Evolutionary conservation across 139 green algal species (phyloP).

Genomic region (Micractinium sp.): DNA sequence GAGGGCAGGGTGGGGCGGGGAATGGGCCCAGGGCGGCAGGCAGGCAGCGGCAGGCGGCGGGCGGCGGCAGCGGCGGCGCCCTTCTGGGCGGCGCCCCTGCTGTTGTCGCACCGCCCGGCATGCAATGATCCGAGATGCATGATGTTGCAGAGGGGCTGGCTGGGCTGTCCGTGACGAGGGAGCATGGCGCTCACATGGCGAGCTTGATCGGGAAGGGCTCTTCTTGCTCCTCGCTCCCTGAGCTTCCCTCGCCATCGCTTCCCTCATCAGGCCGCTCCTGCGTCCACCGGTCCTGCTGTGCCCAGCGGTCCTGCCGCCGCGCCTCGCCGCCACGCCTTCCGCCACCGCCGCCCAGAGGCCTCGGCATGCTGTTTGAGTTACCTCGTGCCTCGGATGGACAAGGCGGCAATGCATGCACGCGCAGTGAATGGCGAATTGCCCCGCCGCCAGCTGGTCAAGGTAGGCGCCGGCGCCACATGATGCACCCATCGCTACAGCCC

Average conservation of each 20-base stretch:
- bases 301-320: not conserved
- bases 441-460: too few species aligned
- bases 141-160: too few species aligned
- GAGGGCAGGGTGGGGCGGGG: not conserved
- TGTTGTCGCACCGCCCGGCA: too few species aligned
- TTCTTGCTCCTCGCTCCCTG: constrained; percentile 26
- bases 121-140: not conserved
- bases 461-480: too few species aligned
- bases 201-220: constrained; percentile 16
- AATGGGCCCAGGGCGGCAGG: too few species aligned
- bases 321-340: not conserved
- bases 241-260: not conserved
- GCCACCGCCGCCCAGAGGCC: not conserved
- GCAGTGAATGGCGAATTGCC: too few species aligned
- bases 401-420: too few species aligned
- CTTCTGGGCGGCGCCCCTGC: too few species aligned
- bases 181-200: not conserved
- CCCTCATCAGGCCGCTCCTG: not conserved
- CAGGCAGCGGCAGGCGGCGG: too few species aligned
- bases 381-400: too few species aligned
- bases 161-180: too few species aligned
- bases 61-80: not conserved
- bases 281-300: not conserved
- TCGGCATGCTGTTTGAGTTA: not conserved
- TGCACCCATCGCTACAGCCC: too few species aligned